A percentile compares a stretch with the other conserved stretches of the same genome.
phyloP scores from a whole-genome alignment of 148 eudicot genomes.

The Camellia granthamiana region DNA sequence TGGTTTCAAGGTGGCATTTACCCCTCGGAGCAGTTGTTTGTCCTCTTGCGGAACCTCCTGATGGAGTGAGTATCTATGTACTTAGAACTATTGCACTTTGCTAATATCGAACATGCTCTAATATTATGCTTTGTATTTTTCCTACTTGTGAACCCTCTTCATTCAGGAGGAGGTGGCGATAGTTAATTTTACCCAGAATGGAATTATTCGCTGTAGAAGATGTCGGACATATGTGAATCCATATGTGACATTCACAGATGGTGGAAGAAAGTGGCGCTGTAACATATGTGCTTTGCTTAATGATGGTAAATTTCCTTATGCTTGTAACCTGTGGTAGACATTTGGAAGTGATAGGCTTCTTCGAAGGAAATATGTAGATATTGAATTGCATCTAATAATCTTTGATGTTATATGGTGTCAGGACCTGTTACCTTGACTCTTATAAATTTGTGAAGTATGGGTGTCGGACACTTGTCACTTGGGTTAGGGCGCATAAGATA shows the following conservation, averaged over 20 bases:
- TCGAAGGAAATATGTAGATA: neutral
- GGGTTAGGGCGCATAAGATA: too few species aligned
- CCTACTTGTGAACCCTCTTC: constrained; percentile 14
- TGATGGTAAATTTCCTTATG: constrained; percentile 58
- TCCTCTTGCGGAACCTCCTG: constrained; percentile 96
- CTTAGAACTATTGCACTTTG: constrained; percentile 8
- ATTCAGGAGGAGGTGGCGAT: constrained; percentile 93
- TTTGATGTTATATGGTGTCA: neutral
- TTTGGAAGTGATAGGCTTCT: neutral
- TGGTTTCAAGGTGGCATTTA: constrained; percentile 95
- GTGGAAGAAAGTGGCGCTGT: constrained; percentile 98
- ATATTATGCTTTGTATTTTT: constrained; percentile 15
- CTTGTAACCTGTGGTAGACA: too few species aligned
- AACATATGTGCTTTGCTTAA: constrained; percentile 88
- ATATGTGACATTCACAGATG: constrained; percentile 76
- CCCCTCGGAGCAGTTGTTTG: constrained; percentile 98
- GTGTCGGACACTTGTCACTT: too few species aligned
- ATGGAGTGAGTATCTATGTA: constrained; percentile 60
- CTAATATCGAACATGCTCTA: constrained; percentile 9
- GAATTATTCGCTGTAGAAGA: constrained; percentile 93
- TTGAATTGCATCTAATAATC: neutral
- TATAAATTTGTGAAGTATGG: too few species aligned
- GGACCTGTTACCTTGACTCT: too few species aligned
- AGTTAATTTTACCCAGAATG: constrained; percentile 79
- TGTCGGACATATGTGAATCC: constrained; percentile 97